Evolutionary conservation across 2,329 filamentous ascomycete genomes (phyloP), one percentile per base, ranked within the genome.

Genomic region (Arthrinium phaeospermum): DNA sequence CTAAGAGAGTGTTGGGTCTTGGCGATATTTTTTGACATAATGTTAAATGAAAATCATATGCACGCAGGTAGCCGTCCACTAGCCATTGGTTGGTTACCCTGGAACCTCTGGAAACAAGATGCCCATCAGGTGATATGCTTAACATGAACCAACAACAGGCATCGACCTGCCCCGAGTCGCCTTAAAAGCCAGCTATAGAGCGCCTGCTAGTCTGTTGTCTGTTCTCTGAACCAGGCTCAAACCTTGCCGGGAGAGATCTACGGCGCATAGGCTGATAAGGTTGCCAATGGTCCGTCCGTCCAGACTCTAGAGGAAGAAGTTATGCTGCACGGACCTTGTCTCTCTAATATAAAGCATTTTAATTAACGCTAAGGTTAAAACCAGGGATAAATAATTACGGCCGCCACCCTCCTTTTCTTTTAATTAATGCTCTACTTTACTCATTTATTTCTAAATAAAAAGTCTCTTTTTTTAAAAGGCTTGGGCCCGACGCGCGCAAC

Each of bases 401-500:
- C 34, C 8, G 57, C 30, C 34, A 64, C 57, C 34, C 57, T 41
- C 57, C 57, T 64, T 64, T 64, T 64, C 19, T 41, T 34, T 64
- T 64, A 64, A 64, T 64, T 64, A 41, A 64, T 64, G 57, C 57
- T 64, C 34, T 64, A 24, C 57, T 64, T 64, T 64, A 64, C 34
- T 64, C 34, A n/a, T 64, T 64, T 64, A 41, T 64, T 64, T 41
- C 19, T 61, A 41, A 64, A 64, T 24, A n/a, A n/a, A 64, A 64
- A 64, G 34, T 41, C 34, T n/a, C 57, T 41, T 41, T 64, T 41
- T 64, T n/a, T n/a, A n/a, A 61, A 37, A 41, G 22, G 22, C 57
- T n/a, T 37, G 34, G 34, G 3, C 30, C 53, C 8, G 22, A 37
- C 57, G 19, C 57, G 34, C 30, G 34, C 57, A 41, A 41, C 30